These are phyloP conservation scores for Tolypocladium paradoxum DNA, from an alignment of 2,329 filamentous ascomycete genomes.

Conservation along the genomic window DNA sequence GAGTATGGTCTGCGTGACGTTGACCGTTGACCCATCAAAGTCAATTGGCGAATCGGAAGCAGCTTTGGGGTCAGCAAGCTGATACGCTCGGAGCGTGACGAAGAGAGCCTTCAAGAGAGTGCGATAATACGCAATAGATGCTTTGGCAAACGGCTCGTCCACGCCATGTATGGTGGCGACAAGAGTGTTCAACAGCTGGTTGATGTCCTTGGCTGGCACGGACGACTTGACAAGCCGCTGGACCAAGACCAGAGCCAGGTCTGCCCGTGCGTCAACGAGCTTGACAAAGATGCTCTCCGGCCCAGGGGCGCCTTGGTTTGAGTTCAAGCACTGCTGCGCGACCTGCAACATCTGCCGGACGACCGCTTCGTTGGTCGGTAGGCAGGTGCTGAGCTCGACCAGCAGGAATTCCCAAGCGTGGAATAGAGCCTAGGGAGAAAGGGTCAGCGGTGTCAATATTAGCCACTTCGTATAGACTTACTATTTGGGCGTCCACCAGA, in stretches of 20 bases:
- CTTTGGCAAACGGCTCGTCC: constrained; percentile 40
- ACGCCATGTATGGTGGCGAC: constrained; percentile 42
- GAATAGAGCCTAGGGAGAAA: constrained; percentile 56
- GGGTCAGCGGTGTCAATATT: constrained; percentile 7
- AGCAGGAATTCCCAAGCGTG: constrained; percentile 84
- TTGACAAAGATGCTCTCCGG: constrained; percentile 74
- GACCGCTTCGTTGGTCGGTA: constrained; percentile 42
- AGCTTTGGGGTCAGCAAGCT: constrained; percentile 19
- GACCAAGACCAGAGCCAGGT: constrained; percentile 71
- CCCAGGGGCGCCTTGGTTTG: constrained; percentile 62
- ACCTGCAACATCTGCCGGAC: constrained; percentile 64
- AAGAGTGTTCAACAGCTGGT: constrained; percentile 38
- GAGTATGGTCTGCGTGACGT: constrained; percentile 52
- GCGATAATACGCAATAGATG: constrained; percentile 63
- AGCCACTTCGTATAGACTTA: constrained; percentile 20
- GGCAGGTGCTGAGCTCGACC: constrained; percentile 64
- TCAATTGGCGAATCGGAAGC: constrained; percentile 19
- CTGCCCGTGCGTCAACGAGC: constrained; percentile 64
- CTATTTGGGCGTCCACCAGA: constrained; percentile 82
- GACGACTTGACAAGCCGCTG: constrained; percentile 61
- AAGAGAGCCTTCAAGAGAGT: constrained; percentile 77
- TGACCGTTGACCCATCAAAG: constrained; percentile 27
- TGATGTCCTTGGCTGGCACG: constrained; percentile 37
- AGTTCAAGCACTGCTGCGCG: constrained; percentile 63
- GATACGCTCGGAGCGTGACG: constrained; percentile 62